Evolutionary conservation across 2,329 filamentous ascomycete species (phyloP), one percentile per base, ranked within the genome.

Genomic region (Colletotrichum sp.): DNA sequence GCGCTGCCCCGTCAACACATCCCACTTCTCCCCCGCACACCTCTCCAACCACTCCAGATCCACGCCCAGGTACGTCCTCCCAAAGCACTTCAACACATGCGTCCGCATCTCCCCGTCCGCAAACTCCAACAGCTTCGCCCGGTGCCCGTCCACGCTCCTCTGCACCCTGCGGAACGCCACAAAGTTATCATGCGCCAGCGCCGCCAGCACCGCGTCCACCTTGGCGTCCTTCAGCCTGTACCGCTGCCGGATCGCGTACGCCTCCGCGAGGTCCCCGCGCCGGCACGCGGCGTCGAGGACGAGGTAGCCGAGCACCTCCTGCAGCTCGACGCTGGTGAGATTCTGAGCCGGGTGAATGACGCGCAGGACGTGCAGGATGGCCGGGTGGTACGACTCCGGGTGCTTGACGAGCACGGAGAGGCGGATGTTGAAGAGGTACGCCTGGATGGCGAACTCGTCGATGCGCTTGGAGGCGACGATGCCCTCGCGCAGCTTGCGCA

Each of bases 401-500:
- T 98, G 93, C 78, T 93, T 92, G 73, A 94, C 92, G 39, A 98
- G 90, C 77, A 99, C 93, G 28, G 94, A 93, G 30, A 96, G 89
- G 71, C 96, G 94, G 80, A 98, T 95, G 80, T 95, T 95, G 88
- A 99, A 99, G 77, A 98, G 92, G 85, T 99, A 98, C 18, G 93
- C 95, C 79, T 96, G 93, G n/a, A 94, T 92, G 2, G 96, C 93
- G 84, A 99, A 99, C 68, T 91, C 88, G 82, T 98, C 94, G 43
- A 89, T 87, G 24, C 96, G 92, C 69, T 92, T 92, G 10, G 94
- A 93, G 15, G 95, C 95, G 4, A 98, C 92, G 64, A 99, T 93
- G 28, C 94, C 96, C 87, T 99, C 97, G 72, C 97, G 93, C 36
- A 99, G 91, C 84, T 98, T 99, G 77, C 97, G 93, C 82, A 99